Conservation (phyloP, 495 filamentous ascomycete genomes). For the Lophiostoma macrostomum region DNA sequence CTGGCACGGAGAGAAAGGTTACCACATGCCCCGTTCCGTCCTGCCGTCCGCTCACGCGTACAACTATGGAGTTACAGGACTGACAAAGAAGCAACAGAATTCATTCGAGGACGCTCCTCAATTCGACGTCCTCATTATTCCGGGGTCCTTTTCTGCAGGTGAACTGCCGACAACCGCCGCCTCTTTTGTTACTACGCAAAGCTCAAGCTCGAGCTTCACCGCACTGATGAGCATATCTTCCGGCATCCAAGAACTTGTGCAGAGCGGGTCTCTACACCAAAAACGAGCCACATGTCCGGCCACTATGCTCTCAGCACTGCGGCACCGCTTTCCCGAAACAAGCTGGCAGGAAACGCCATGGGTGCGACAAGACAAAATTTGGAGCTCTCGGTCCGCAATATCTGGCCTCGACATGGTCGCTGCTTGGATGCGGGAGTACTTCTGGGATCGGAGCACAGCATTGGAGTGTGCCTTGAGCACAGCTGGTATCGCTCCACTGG, state of each 20-base stretch:
- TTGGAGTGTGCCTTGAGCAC: conserved; percentile 18
- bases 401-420: conserved; percentile 22
- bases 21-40: conserved; percentile 7
- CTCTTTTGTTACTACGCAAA: conserved; percentile 12
- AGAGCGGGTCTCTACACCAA: conserved; percentile 15
- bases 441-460: conserved; percentile 24
- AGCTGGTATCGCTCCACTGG: conserved; percentile 11
- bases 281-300: conserved; percentile 12
- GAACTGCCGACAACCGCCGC: conserved; percentile 9
- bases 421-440: conserved; percentile 29
- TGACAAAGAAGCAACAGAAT: conserved; percentile 1
- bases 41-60: not conserved
- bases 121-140: conserved; percentile 24
- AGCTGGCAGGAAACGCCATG: conserved; percentile 16
- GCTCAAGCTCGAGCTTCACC: conserved; percentile 1
- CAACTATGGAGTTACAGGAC: not conserved
- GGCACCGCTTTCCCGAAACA: conserved; percentile 14
- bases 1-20: conserved; percentile 25
- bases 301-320: conserved; percentile 6
- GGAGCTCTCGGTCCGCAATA: conserved; percentile 23
- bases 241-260: conserved; percentile 18
- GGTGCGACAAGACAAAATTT: conserved; percentile 18
- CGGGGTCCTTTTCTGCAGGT: conserved; percentile 16
- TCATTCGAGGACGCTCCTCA: conserved; percentile 20
- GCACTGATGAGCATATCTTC: conserved; percentile 25